Conservation (phyloP, 2,329 filamentous ascomycete species). For the Ceratocystis colombiana region DNA sequence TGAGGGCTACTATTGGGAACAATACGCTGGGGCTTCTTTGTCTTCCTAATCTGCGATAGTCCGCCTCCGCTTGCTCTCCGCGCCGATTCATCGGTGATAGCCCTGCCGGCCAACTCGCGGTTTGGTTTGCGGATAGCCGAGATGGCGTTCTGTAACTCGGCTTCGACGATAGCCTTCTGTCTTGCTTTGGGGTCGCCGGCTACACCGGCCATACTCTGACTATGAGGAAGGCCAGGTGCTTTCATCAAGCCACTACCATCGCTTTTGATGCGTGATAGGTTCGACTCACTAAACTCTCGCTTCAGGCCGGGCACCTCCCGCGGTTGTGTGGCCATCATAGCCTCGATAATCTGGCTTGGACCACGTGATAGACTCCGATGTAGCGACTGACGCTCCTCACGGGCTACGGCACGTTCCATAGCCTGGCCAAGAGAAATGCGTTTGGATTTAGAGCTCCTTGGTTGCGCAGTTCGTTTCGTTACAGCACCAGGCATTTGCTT, state of each 20-base stretch:
- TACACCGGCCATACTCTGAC: conserved; percentile 40
- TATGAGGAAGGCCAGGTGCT: conserved; percentile 36
- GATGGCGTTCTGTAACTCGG: conserved; percentile 65
- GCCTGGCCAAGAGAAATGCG: conserved; percentile 35
- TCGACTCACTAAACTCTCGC: conserved; percentile 55
- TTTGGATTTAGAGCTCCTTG: conserved; percentile 53
- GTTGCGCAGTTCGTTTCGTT: conserved; percentile 44
- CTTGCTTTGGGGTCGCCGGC: conserved; percentile 48
- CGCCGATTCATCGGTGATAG: conserved; percentile 57
- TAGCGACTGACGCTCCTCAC: conserved; percentile 21
- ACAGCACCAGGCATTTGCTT: conserved; percentile 44
- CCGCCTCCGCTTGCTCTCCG: conserved; percentile 42
- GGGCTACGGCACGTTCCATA: conserved; percentile 21
- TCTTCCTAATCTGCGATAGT: conserved; percentile 41
- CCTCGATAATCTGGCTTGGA: conserved; percentile 48
- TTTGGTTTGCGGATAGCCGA: conserved; percentile 65
- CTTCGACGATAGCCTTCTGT: conserved; percentile 57
- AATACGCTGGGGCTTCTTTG: conserved; percentile 41
- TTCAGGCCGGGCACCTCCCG: conserved; percentile 51
- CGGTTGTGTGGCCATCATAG: conserved; percentile 61
- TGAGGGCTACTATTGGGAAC: conserved; percentile 36
- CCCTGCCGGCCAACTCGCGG: conserved; percentile 56
- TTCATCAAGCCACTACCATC: conserved; percentile 31
- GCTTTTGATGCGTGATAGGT: conserved; percentile 39
- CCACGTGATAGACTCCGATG: conserved; percentile 47